Evolutionary conservation across 1,284 basidiomycete genomes (phyloP).

Genomic region (Salmacisia buchloeana): DNA sequence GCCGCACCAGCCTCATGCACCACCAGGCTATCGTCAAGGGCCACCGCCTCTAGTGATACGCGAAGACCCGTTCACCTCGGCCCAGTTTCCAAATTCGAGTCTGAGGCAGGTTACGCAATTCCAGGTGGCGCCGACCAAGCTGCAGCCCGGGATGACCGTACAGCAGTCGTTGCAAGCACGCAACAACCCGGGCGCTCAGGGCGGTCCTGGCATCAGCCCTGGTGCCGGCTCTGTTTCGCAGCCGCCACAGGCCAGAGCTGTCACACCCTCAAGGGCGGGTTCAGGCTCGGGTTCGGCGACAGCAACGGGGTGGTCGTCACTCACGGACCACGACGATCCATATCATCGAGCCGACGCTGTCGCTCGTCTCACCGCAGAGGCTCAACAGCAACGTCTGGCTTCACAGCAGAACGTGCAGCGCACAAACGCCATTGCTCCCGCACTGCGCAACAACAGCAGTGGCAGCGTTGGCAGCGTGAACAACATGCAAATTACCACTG

Average conservation of each 20-base stretch:
- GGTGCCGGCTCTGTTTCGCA: too few relatives aligned
- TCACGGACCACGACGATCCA: constrained; percentile 4
- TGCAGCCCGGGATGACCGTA: constrained; percentile 45
- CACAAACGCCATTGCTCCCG: neutral
- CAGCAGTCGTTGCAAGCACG: constrained; percentile 31
- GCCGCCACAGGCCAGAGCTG: too few relatives aligned
- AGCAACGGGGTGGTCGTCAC: neutral
- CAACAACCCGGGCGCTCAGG: constrained; percentile 5
- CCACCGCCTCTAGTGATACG: constrained; percentile 11
- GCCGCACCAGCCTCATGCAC: neutral
- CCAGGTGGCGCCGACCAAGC: constrained; percentile 21
- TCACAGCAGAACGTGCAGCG: neutral
- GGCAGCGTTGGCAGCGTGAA: neutral
- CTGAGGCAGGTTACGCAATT: constrained; percentile 41
- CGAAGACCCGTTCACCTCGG: constrained; percentile 38
- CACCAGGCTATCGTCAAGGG: neutral
- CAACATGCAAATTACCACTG: too few relatives aligned
- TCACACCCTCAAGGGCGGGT: too few relatives aligned
- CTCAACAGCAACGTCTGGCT: neutral
- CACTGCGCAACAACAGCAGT: neutral
- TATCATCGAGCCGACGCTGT: constrained; percentile 6
- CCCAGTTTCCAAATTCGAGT: constrained; percentile 39
- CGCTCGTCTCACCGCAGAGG: neutral
- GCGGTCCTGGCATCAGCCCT: too few relatives aligned
- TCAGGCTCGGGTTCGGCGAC: neutral